Base-by-base conservation (phyloP, 176 grass and related monocot species). In the Aegilops bicornis region DNA sequence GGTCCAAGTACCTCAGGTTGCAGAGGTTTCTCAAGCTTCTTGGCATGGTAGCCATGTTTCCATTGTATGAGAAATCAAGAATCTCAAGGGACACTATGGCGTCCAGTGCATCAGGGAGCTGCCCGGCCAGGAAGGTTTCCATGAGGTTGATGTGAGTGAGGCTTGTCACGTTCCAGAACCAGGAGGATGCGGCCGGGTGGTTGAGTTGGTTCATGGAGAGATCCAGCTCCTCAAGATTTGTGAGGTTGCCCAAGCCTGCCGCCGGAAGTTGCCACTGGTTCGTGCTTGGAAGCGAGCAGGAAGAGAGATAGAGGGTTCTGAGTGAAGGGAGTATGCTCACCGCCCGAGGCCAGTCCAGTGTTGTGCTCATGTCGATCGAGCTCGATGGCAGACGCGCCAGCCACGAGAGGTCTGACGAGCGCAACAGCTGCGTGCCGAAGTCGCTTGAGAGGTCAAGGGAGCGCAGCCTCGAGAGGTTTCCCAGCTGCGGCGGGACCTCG, bases 161-260 rank as follows among this genome's bases (percentile, higher is more conserved):
- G 16, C 43, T 63, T 32, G 73, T 77, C 24, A 90, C 13, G 47
- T 90, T 70, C 72, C 89, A 87, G 39, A 91, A 24, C 85, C 79
- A 87, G 64, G 39, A 24, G 10, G 54, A 29, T 35, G 54, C 30
- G 8, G 19, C 73, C 17, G 5, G 17, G 50, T 48, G 32, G 39
- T 47, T 2, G 60, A 88, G 50, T 0, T 10, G 10, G 74, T 88
- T 88, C 31, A 8, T 27, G 25, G 24, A 63, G 39, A 87, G 63
- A 39, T 87, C 43, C 43, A 87, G 71, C 71, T 25, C 23, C 71
- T 47, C 23, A 23, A 74, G 71, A 23, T 74, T 74, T 14, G 71
- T 74, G 71, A 74, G 71, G 40, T 74, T 74, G 14, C 3, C 6
- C 29, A 67, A 17, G 39, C 22, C 48, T 52, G 39, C 40, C 12